Percentiles rank a stretch among this genome's conserved stretches.
Conservation (phyloP, 164 flowering plant species). For the Vitis amurensis region DNA sequence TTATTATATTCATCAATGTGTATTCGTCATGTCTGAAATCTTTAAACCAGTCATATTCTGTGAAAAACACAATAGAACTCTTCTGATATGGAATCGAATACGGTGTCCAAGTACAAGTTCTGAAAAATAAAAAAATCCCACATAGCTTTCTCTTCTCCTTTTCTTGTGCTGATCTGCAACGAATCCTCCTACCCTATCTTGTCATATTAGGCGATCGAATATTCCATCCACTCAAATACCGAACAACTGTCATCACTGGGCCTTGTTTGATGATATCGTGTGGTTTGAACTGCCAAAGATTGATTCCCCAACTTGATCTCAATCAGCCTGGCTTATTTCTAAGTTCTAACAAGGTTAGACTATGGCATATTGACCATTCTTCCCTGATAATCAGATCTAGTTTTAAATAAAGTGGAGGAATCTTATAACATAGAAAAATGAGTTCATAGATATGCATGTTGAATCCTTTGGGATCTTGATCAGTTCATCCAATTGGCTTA, state of each 20-base stretch:
- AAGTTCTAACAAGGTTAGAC: not conserved
- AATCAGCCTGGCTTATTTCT: not conserved
- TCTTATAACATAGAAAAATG: not conserved
- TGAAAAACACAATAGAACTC: not conserved
- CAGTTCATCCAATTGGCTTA: not conserved
- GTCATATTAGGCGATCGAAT: not conserved
- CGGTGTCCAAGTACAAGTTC: not conserved
- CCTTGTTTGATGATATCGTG: not conserved
- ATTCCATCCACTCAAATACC: not conserved
- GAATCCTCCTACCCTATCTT: not conserved
- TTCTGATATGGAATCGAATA: too few relatives aligned
- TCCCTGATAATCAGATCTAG: not conserved
- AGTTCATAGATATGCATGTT: not conserved
- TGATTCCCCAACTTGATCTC: not conserved
- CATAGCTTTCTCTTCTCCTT: not conserved
- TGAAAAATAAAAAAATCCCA: too few relatives aligned
- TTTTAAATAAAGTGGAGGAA: not conserved
- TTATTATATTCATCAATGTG: not conserved
- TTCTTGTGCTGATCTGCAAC: not conserved
- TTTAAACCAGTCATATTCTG: too few relatives aligned
- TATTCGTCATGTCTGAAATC: too few relatives aligned
- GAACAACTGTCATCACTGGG: not conserved
- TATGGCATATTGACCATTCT: not conserved
- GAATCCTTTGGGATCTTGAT: constrained; percentile 3
- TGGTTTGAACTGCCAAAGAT: not conserved